Percentiles rank a stretch among this genome's conserved stretches.
These are phyloP conservation scores for Bidens hawaiensis DNA, from an alignment of 140 eudicot species.

Conservation along the genomic window DNA sequence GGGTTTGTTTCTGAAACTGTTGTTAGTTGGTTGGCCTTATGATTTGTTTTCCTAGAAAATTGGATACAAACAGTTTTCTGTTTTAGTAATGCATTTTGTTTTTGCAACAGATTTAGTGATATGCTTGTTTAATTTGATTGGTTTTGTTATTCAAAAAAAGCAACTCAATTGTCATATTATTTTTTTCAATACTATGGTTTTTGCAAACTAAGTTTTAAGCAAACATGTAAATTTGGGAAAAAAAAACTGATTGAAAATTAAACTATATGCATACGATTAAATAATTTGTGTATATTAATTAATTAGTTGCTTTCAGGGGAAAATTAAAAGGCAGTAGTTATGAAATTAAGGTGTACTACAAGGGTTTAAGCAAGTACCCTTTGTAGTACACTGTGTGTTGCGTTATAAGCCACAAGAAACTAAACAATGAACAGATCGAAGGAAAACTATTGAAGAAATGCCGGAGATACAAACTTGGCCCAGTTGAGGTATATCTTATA, in stretches of 20 bases:
- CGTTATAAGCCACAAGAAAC: not conserved
- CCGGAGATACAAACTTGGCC: not conserved
- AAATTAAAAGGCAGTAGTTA: not conserved
- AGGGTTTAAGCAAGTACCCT: not conserved
- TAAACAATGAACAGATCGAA: not conserved
- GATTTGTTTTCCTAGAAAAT: constrained; percentile 16
- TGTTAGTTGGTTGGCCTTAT: constrained; percentile 21
- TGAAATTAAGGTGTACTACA: constrained; percentile 4
- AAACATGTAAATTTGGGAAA: not conserved
- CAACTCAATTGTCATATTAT: not conserved
- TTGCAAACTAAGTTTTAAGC: no score
- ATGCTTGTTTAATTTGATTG: constrained; percentile 8
- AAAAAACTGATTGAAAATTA: not conserved
- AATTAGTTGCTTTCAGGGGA: not conserved
- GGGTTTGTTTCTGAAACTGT: not conserved
- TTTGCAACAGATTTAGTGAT: constrained; percentile 17
- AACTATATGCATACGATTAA: not conserved
- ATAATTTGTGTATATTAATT: not conserved
- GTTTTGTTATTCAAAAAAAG: not conserved
- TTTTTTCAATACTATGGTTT: no score
- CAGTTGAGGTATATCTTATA: not conserved
- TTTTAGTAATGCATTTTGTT: constrained; percentile 14
- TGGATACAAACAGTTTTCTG: not conserved
- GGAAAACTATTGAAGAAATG: not conserved
- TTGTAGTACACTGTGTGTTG: not conserved